Base-by-base conservation (phyloP, 2,329 filamentous ascomycete species). In the Diaporthe sp. region DNA sequence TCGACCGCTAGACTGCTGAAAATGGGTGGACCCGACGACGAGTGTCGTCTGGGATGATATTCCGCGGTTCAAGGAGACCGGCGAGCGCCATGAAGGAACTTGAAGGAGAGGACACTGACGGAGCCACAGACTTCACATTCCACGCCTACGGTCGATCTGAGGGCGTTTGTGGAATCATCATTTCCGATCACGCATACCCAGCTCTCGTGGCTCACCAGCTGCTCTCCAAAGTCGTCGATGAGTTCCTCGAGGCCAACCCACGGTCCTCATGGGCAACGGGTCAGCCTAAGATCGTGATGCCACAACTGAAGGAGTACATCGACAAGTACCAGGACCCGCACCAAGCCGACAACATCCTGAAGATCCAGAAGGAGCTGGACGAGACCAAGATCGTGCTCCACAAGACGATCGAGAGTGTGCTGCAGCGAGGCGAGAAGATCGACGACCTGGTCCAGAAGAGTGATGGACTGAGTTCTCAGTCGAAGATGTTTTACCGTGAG, bases 401-500 rank as follows among this genome's bases (percentile, higher is more conserved):
- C 87, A 98, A 98, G 91, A 98, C 97, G 60, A 98, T 98, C 81
- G 94, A 98, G 87, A 94, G 92, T 81, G 92, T 89, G 71, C 85
- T 98, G 81, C 93, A 98, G 88, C 91, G 97, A 77, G 97, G 96
- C 57, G 96, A 98, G 91, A 98, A 98, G 90, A 95, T 99, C 80
- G 96, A 98, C 82, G 94, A 94, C 81, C 86, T 99, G 80, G 96
- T 98, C 61, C 93, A 93, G 78, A 98, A 98, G 91, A 98, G 95
- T 81, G 95, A 98, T 81, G 95, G 93, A 17, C 86, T 99, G 81
- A 98, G 95, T 85, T 91, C 92, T 68, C 94, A 97, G 88, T 98
- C 95, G 87, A 98, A 98, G 90, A 96, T 97, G 94, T 99, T 99
- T 85, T 98, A 98, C 85, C 95, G 93, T 93, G 85, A 81, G 89